Conservation (phyloP, 306 rosid species). For the Cucurbita ficifolia region DNA sequence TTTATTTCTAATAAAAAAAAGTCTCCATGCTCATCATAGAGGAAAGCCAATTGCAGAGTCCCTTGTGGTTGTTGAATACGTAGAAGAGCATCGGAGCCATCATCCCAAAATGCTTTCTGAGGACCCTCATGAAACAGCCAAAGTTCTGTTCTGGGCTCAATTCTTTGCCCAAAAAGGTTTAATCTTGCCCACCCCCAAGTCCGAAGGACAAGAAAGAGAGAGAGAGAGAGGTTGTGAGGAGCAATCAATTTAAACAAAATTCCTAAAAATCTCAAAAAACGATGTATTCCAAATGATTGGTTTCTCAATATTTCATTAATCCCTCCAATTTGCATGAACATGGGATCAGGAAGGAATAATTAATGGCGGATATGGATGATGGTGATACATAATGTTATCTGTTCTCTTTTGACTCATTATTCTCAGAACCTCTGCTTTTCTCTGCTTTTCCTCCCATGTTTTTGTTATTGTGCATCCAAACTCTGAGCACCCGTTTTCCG, state of each 20-base stretch:
- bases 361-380: background rate
- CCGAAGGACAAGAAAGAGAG: conserved; percentile 19
- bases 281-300: background rate
- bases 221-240: conserved; percentile 15
- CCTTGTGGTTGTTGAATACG: conserved; percentile 26
- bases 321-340: background rate
- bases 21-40: conserved; percentile 29
- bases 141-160: conserved; percentile 26
- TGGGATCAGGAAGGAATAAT: background rate
- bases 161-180: conserved; percentile 15
- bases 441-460: conserved; percentile 27
- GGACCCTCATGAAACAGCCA: conserved; percentile 24
- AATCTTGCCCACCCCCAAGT: background rate
- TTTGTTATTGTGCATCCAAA: conserved; percentile 97
- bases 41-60: conserved; percentile 22
- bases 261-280: background rate
- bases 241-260: background rate
- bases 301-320: background rate
- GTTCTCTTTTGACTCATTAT: background rate
- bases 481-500: conserved; percentile 53
- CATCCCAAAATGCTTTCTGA: conserved; percentile 21
- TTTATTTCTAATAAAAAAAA: background rate
- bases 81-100: conserved; percentile 23
- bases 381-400: background rate
- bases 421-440: background rate